A percentile compares a stretch with the other conserved stretches of the same genome.
These are phyloP conservation scores for Talaromyces pinophilus DNA, from an alignment of 2,329 filamentous ascomycete genomes.

Conservation along the genomic window DNA sequence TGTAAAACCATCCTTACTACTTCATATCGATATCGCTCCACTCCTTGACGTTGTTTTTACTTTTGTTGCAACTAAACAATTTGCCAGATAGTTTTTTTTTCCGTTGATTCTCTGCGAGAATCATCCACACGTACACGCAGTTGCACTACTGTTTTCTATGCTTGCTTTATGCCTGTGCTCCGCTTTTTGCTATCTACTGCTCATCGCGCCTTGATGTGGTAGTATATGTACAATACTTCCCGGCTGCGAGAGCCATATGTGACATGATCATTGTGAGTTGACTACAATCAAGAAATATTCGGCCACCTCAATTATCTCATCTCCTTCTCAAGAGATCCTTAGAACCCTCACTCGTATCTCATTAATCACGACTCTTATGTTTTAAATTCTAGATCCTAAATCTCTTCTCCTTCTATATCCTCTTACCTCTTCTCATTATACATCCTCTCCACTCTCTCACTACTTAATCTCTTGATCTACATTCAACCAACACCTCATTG, in stretches of 20 bases:
- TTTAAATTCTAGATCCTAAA: not conserved
- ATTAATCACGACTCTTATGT: not conserved
- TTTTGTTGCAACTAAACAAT: conserved; percentile 26
- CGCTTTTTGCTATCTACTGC: not conserved
- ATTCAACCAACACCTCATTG: not conserved
- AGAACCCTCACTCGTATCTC: not conserved
- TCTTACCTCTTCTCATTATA: no score
- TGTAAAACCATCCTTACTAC: conserved; percentile 19
- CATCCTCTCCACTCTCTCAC: not conserved
- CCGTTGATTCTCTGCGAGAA: conserved; percentile 32
- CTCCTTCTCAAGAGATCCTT: not conserved
- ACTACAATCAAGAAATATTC: conserved; percentile 16
- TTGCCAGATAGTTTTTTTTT: conserved; percentile 31
- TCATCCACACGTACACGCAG: conserved; percentile 30
- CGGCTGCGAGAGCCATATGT: conserved; percentile 8
- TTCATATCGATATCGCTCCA: conserved; percentile 28
- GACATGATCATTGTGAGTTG: conserved; percentile 4
- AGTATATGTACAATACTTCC: conserved; percentile 16
- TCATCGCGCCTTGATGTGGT: conserved; percentile 17
- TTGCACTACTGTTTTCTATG: conserved; percentile 1
- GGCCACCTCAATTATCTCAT: conserved; percentile 11
- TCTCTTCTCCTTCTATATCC: not conserved
- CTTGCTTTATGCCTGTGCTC: conserved; percentile 9
- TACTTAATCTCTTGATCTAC: not conserved
- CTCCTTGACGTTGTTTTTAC: conserved; percentile 29